Evolutionary conservation across 2,329 filamentous ascomycete species (phyloP).

Genomic region (Talaromyces sp.): DNA sequence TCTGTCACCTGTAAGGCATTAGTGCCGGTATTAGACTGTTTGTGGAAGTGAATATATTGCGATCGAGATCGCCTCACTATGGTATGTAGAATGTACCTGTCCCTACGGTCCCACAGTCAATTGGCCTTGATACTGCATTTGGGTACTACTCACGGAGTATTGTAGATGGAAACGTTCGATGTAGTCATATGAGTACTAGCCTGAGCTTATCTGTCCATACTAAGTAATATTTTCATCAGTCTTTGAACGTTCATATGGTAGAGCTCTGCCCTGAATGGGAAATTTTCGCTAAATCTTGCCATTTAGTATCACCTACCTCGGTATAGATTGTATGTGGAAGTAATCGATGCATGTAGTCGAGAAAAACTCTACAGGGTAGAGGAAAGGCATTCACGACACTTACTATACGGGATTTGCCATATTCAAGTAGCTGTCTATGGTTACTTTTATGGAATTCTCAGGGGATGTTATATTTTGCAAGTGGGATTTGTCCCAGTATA

Average conservation of each 20-base stretch:
- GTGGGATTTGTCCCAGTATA: background rate
- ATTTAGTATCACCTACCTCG: background rate
- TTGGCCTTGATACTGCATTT: slow-evolving; percentile 1
- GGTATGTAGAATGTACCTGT: background rate
- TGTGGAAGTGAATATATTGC: background rate
- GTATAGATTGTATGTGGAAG: background rate
- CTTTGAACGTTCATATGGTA: background rate
- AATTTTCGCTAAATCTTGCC: background rate
- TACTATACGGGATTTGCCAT: background rate
- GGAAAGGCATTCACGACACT: background rate
- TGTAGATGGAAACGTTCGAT: background rate
- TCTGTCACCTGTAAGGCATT: background rate
- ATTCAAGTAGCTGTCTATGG: background rate
- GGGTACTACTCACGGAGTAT: background rate
- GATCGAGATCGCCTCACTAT: background rate
- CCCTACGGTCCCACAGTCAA: background rate
- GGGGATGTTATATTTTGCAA: background rate
- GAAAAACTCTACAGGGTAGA: background rate
- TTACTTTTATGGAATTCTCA: background rate
- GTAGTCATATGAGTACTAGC: background rate
- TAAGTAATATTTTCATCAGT: background rate
- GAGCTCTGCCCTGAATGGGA: background rate
- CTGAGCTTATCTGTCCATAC: background rate
- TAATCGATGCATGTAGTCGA: background rate
- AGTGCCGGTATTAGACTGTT: background rate